Evolutionary conservation across 306 rosid genomes (phyloP), one percentile per base, ranked within the genome.

Genomic region (Leucaena leucocephala): DNA sequence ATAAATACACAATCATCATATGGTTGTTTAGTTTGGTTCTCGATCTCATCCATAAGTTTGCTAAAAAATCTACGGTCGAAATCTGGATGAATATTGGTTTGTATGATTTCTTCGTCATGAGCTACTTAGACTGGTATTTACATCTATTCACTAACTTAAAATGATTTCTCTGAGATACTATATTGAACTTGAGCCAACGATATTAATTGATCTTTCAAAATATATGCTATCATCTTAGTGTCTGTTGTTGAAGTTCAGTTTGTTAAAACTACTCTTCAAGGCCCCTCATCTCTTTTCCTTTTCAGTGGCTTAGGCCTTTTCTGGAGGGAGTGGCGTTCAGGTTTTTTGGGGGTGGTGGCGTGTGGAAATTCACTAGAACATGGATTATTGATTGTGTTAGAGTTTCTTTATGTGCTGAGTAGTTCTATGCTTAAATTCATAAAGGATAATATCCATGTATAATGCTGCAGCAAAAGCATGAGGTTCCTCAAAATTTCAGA

Each of bases 401-500:
- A 71, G 55, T 33, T 76, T 46, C 72, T 59, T 70, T 64, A 68
- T 48, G 34, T 50, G n/a, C 33, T 85, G 46, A 71, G 6, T 58
- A 17, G 33, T 78, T 62, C 34, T 71, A 39, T 75, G 65, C 75
- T n/a, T 17, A 67, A 80, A 35, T 80, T 85, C 76, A 15, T 55
- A 67, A 81, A 78, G 69, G 82, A 78, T 78, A 75, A 76, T 61
- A 42, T 76, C 77, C 57, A 40, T 77, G 46, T 71, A 36, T 71
- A 45, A 33, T 82, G 73, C 68, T 88, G 96, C 97, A 94, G 98
- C 85, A 92, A 92, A 92, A 85, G 81, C 87, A 84, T n/a, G 81
- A 81, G 81, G 80, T 78, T 70, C 88, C 92, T 43, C 89, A 71
- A 74, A 89, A 88, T 78, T 90, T 90, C 86, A 83, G 86, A 87